Conservation (phyloP, 495 filamentous ascomycete species). For the Penicillium salamii region DNA sequence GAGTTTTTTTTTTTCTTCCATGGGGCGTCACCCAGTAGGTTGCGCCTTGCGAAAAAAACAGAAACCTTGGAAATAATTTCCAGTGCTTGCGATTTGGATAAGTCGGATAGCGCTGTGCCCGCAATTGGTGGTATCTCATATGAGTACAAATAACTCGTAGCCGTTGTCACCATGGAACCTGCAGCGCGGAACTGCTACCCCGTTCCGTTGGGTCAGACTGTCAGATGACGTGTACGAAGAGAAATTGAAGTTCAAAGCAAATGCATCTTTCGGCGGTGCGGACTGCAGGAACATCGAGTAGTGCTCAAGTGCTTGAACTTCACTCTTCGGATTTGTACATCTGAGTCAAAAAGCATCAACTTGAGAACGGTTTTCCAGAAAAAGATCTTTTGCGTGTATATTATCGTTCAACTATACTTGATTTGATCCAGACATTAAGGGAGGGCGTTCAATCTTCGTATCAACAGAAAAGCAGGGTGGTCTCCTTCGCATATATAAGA, state of each 20-base stretch:
- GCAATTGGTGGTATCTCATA: too few relatives aligned
- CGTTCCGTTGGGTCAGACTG: neutral
- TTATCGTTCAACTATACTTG: neutral
- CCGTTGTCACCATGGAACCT: neutral
- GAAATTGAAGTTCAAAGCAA: too few relatives aligned
- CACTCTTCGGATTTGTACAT: too few relatives aligned
- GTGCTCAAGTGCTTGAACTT: too few relatives aligned
- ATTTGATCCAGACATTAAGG: neutral
- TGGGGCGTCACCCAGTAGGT: neutral
- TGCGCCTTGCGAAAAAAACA: too few relatives aligned
- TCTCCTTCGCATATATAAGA: slow-evolving; percentile 3
- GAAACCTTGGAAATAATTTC: too few relatives aligned
- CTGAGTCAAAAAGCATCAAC: too few relatives aligned
- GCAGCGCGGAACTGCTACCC: neutral
- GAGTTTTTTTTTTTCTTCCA: neutral
- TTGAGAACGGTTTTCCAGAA: neutral
- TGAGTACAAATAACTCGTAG: too few relatives aligned
- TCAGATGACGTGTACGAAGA: neutral
- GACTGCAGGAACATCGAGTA: too few relatives aligned
- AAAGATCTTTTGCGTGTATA: neutral
- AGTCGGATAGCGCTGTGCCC: too few relatives aligned
- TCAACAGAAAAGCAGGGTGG: neutral
- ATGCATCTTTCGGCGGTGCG: too few relatives aligned
- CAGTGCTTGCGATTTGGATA: too few relatives aligned
- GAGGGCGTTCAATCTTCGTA: slow-evolving; percentile 1